These are phyloP conservation scores for Hyphodiscus hymeniophilus DNA, from an alignment of 495 filamentous ascomycete species.

Conservation along the genomic window DNA sequence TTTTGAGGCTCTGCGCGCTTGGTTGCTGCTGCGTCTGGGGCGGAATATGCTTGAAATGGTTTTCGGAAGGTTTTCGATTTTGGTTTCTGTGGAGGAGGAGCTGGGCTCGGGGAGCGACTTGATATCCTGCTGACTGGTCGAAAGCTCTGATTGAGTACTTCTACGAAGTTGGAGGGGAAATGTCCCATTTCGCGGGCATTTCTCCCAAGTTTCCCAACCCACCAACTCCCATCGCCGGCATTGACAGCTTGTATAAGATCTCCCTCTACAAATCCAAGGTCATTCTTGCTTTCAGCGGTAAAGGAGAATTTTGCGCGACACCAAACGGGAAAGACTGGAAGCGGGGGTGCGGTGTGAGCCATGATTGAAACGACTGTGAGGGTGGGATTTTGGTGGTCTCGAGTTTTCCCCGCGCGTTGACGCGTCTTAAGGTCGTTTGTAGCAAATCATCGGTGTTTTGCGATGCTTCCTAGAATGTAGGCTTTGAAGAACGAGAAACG, in stretches of 20 bases:
- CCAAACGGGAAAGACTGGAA: slow-evolving; percentile 92
- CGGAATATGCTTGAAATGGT: slow-evolving; percentile 60
- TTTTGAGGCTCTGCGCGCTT: slow-evolving; percentile 42
- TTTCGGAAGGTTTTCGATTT: slow-evolving; percentile 63
- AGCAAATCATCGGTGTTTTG: no score
- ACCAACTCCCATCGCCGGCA: slow-evolving; percentile 96
- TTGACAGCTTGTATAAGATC: slow-evolving; percentile 98
- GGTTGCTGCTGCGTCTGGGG: slow-evolving; percentile 42
- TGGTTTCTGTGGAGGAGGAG: slow-evolving; percentile 29
- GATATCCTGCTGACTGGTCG: slow-evolving; percentile 62
- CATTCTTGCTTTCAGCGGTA: slow-evolving; percentile 29
- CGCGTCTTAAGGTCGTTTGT: no score
- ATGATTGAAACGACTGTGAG: no score
- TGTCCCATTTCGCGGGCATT: slow-evolving; percentile 65
- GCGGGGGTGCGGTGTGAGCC: slow-evolving; percentile 37
- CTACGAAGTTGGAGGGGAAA: slow-evolving; percentile 96
- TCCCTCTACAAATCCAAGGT: slow-evolving; percentile 93
- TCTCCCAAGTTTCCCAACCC: slow-evolving; percentile 88
- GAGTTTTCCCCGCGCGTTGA: no score
- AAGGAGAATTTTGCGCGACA: slow-evolving; percentile 90
- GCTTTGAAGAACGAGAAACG: no score
- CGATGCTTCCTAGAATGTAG: no score
- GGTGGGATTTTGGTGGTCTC: no score
- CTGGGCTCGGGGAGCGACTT: slow-evolving; percentile 40
- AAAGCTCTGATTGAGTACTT: slow-evolving; percentile 77